Evolutionary conservation across 805 yeast genomes (phyloP), one percentile per base, ranked within the genome.

Genomic region (Metschnikowia matae): DNA sequence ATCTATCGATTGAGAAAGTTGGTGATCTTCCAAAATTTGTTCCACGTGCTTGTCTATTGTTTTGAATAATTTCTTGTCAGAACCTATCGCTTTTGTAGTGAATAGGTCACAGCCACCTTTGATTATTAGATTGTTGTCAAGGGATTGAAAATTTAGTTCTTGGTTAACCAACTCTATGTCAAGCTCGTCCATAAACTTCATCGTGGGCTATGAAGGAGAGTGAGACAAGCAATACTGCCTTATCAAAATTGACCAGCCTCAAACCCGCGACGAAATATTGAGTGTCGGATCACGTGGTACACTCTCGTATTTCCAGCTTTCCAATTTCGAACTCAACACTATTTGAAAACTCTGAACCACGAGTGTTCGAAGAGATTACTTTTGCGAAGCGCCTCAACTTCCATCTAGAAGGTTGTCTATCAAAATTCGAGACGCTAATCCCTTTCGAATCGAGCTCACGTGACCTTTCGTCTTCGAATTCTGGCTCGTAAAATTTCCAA

Each of bases 161-260:
- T 90, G 95, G 63, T 90, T 90, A 36, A 94, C 86, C 58, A 86
- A 78, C 66, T 90, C 97, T n/a, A 94, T 83, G 61, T 91, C 97
- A 37, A 89, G 85, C 62, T 87, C 94, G 65, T 94, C 98, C 52
- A 94, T 85, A 69, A 89, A 94, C 92, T 90, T 53, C 55, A 45
- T 53, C 23, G 43, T 45, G 39, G 37, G 33, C 18, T 21, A 17
- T 14, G 23, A 18, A 34, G 32, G 38, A 45, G 36, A 20, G 45
- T 42, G 45, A 34, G 38, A 32, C 34, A 20, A 42, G 43, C 45
- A 33, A 34, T 29, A 42, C 46, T 44, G 23, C 46, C 46, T 44
- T 44, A 44, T 44, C 46, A 17, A 44, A 21, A 23, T 23, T 7
- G 17, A 4, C 45, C 45, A 42, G 38, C 20, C 46, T 34, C 34